Evolutionary conservation across 768 basidiomycete genomes (phyloP), one percentile per base, ranked within the genome.

Genomic region (Rhodotorula sphaerocarpa): DNA sequence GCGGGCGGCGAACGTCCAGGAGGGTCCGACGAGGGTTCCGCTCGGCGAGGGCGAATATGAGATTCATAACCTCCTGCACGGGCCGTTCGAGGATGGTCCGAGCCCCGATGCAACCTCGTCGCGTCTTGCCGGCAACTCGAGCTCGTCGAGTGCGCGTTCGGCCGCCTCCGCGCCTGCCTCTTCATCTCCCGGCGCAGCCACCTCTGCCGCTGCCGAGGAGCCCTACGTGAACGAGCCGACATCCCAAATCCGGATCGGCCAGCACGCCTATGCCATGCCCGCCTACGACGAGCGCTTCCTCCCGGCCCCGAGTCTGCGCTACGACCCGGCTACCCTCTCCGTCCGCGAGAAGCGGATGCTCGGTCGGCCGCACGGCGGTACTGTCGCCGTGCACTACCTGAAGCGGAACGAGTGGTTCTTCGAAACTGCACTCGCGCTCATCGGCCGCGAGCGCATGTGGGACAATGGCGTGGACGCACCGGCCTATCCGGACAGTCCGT

Each of bases 401-500:
- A 99, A 96, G 83, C 86, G 89, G 75, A 84, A 88, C 67, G 86
- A 88, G 77, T 99, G 93, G 93, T 96, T 87, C 77, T 75, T 91
- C 69, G 93, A 99, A 77, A 88, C 92, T 9, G 88, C 90, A 16
- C 77, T 90, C 16, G 90, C 90, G 23, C 78, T 99, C 30, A 78
- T 96, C 33, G 88, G 71, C 3, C 50, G 71, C 10, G 67, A 71
- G 9, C 63, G 59, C 34, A 69, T 68, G 66, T 73, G 72, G 72
- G 72, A 72, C 51, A 30, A 45, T 1, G 72, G 72, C 6, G 23
- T 58, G n/a, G 55, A 62, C 23, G 54, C 65, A 4, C 62, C 65
- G 0, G 70, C 70, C 2, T 61, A 63, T 50, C 61, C 63, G 2
- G 53, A 43, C 5, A 30, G 31, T 42, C 31, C 63, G 21, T 44